phyloP scores from a whole-genome alignment of 345 rosid species.

The Excoecaria cochinchinensis region DNA sequence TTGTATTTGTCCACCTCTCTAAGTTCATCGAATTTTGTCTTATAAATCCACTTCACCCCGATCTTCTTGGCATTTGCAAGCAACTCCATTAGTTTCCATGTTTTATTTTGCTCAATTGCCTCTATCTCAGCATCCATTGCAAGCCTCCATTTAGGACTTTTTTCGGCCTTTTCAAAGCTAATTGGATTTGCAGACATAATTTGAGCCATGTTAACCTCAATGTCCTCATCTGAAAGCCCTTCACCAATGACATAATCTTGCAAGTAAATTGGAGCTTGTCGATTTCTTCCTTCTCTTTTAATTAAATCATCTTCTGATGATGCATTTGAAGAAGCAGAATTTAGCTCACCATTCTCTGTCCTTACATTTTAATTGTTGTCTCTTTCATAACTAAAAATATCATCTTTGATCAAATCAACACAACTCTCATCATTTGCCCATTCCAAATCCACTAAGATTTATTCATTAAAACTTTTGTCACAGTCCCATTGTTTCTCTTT shows the following conservation, averaged over 20 bases:
- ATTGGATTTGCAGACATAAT: not conserved
- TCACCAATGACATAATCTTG: not conserved
- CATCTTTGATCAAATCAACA: not conserved
- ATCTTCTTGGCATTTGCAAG: slow-evolving; percentile 1
- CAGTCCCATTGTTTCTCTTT: not conserved
- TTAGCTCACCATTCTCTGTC: not conserved
- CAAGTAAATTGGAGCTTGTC: not conserved
- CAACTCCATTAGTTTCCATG: not conserved
- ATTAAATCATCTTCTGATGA: not conserved
- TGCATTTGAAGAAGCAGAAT: not conserved
- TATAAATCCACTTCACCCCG: not conserved
- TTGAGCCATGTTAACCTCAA: slow-evolving; percentile 1
- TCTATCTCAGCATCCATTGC: slow-evolving; percentile 9
- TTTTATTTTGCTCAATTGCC: not conserved
- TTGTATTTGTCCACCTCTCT: slow-evolving; percentile 7
- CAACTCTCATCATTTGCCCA: not conserved
- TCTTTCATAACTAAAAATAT: not conserved
- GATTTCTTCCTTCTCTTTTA: not conserved
- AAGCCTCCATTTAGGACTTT: not conserved
- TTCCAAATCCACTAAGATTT: not conserved
- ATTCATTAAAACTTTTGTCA: not conserved
- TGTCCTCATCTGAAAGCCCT: not conserved
- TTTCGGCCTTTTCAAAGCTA: not conserved
- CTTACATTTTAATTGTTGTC: not conserved
- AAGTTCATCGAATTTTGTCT: slow-evolving; percentile 3